phyloP scores from a whole-genome alignment of 2,329 filamentous ascomycete species.

The Aurifilum marmelostoma region DNA sequence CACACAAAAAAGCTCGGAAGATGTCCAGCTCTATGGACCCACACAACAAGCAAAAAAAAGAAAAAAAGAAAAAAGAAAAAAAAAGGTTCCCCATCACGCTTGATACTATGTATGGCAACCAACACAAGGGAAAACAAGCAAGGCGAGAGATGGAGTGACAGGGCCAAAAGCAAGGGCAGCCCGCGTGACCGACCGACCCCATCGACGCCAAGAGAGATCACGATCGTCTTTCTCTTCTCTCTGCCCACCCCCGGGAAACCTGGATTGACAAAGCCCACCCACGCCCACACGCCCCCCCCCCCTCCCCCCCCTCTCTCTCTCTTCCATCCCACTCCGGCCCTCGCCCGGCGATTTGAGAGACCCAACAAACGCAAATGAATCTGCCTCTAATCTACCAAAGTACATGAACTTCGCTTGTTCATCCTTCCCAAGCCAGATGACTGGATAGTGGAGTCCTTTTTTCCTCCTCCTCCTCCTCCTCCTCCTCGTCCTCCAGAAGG shows the following conservation, averaged over 20 bases:
- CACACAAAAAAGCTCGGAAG: background rate
- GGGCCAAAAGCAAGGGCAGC: background rate
- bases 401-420: background rate
- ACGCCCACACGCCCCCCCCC: too few relatives aligned
- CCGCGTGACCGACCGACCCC: background rate
- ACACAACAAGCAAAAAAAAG: too few relatives aligned
- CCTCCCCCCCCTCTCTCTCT: too few relatives aligned
- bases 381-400: background rate
- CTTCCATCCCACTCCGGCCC: too few relatives aligned
- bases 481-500: background rate
- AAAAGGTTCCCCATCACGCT: too few relatives aligned
- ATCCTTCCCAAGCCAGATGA: background rate
- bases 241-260: background rate
- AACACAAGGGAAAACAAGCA: too few relatives aligned
- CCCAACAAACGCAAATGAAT: background rate
- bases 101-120: background rate
- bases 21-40: background rate
- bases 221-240: background rate
- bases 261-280: background rate
- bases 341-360: too few relatives aligned
- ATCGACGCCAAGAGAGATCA: background rate
- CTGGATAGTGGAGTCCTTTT: background rate
- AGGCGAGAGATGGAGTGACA: background rate
- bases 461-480: background rate
- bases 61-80: too few relatives aligned